phyloP scores from a whole-genome alignment of 2,329 filamentous ascomycete species.

The Aureobasidium sp. region DNA sequence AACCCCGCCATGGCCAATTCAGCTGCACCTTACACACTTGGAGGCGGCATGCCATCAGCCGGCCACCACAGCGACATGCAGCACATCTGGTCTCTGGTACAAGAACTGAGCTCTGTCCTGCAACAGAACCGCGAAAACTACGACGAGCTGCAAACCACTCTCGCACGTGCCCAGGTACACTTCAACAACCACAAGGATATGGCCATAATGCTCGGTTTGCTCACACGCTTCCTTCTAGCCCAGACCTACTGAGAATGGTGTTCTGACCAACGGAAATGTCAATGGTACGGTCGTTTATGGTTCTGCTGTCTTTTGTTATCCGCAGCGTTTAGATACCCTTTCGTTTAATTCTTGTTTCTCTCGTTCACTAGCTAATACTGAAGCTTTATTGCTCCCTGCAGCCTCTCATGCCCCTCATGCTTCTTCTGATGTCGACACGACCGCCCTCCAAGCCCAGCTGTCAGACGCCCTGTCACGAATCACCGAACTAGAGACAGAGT shows the following conservation, averaged over 20 bases:
- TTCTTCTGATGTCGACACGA: neutral
- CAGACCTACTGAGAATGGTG: neutral
- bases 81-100: conserved; percentile 31
- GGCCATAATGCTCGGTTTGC: neutral
- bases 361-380: neutral
- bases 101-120: conserved; percentile 28
- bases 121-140: conserved; percentile 32
- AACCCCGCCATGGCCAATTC: conserved; percentile 16
- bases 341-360: neutral
- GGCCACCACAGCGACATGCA: conserved; percentile 35
- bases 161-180: conserved; percentile 22
- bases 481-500: conserved; percentile 23
- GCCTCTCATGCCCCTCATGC: conserved; percentile 1
- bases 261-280: conserved; percentile 4
- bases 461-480: conserved; percentile 19
- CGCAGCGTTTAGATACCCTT: conserved; percentile 6
- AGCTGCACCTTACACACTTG: conserved; percentile 16
- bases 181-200: neutral
- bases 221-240: conserved; percentile 1
- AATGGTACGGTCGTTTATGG: conserved; percentile 8
- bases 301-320: neutral
- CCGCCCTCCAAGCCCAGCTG: conserved; percentile 4
- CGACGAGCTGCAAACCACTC: conserved; percentile 26
- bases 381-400: conserved; percentile 3
- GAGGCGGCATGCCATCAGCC: conserved; percentile 27